phyloP scores from a whole-genome alignment of 768 basidiomycete genomes.

The Serendipita sp. region DNA sequence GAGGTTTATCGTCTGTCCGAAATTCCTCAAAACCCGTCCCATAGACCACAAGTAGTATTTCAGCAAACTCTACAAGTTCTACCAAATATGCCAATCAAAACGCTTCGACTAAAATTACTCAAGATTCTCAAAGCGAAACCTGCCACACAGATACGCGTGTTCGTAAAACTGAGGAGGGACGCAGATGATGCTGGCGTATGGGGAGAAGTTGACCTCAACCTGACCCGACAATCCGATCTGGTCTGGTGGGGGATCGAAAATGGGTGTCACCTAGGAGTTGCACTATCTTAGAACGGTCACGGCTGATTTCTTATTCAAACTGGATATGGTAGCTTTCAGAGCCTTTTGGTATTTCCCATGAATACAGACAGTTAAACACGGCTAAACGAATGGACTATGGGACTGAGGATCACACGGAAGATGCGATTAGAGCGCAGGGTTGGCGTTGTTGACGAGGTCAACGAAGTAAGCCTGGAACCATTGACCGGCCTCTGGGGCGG shows the following conservation, averaged over 20 bases:
- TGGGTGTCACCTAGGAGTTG: constrained; percentile 8
- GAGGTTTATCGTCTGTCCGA: constrained; percentile 13
- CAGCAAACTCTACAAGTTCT: constrained; percentile 33
- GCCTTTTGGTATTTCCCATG: background rate
- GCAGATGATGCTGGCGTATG: constrained; percentile 19
- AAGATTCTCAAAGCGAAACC: constrained; percentile 26
- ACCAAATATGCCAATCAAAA: constrained; percentile 48
- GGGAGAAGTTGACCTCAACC: constrained; percentile 25
- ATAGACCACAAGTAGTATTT: background rate
- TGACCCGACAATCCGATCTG: constrained; percentile 35
- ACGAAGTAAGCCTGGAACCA: constrained; percentile 58
- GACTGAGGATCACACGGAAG: background rate
- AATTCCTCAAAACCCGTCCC: constrained; percentile 2
- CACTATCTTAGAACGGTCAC: background rate
- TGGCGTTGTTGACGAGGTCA: constrained; percentile 36
- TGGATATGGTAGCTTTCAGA: background rate
- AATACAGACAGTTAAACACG: background rate
- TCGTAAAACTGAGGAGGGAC: constrained; percentile 25
- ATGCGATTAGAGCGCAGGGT: constrained; percentile 25
- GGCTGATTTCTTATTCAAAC: background rate
- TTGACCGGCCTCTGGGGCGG: constrained; percentile 44
- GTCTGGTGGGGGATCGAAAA: constrained; percentile 61
- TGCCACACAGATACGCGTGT: constrained; percentile 28
- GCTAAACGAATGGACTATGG: constrained; percentile 6
- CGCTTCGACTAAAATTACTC: constrained; percentile 45